These are phyloP conservation scores for Aspergillus pseudoviridinutans DNA, from an alignment of 2,329 filamentous ascomycete genomes.

Conservation along the genomic window DNA sequence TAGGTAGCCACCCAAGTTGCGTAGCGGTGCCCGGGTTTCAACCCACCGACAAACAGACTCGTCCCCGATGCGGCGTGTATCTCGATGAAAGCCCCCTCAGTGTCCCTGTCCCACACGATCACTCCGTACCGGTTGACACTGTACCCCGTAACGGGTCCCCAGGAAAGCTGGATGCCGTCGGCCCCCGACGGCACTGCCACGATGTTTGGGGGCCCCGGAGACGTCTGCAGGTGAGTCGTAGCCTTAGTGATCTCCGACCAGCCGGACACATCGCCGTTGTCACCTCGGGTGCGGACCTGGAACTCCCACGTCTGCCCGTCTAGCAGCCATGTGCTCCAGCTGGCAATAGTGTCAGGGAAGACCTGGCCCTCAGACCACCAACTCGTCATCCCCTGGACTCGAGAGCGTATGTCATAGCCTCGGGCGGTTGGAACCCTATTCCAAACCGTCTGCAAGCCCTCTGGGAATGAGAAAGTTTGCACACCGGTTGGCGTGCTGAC, in stretches of 20 bases:
- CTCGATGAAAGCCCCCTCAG: not conserved
- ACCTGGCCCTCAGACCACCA: not conserved
- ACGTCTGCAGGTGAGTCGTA: not conserved
- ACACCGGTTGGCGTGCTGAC: not conserved
- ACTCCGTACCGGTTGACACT: not conserved
- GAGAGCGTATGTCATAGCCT: not conserved
- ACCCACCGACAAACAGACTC: not conserved
- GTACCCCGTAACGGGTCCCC: not conserved
- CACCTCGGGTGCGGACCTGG: not conserved
- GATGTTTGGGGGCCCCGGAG: not conserved
- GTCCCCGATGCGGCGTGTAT: not conserved
- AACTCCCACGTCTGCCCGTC: not conserved
- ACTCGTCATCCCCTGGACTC: not conserved
- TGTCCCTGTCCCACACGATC: not conserved
- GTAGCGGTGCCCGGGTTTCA: not conserved
- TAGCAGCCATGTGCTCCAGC: not conserved
- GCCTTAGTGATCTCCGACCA: not conserved
- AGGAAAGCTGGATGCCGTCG: not conserved
- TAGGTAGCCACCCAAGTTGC: not conserved
- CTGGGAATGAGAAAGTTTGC: not conserved
- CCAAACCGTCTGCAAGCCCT: not conserved
- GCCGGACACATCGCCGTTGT: not conserved
- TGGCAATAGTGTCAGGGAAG: not conserved
- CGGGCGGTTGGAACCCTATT: not conserved
- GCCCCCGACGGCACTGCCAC: not conserved